phyloP scores from a whole-genome alignment of 352 stramenopile genomes.

The Pythium monospermum region DNA sequence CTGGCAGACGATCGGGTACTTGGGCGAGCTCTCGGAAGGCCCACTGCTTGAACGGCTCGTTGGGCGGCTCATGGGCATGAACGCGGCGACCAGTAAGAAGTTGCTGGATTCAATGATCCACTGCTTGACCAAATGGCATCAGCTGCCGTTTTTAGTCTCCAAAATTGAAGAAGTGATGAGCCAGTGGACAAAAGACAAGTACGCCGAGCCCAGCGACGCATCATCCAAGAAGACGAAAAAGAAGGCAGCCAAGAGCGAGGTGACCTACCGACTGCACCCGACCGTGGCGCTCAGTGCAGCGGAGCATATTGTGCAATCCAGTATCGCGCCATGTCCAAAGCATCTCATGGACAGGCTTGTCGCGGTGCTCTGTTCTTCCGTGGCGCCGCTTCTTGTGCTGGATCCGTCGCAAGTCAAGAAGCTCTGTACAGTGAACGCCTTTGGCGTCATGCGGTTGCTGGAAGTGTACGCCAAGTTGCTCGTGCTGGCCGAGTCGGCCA shows the following conservation, averaged over 20 bases:
- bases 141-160: constrained; percentile 56
- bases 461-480: constrained; percentile 68
- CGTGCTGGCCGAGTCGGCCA: constrained; percentile 43
- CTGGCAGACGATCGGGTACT: constrained; percentile 67
- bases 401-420: constrained; percentile 33
- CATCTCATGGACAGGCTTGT: constrained; percentile 44
- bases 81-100: constrained; percentile 66
- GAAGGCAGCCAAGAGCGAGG: constrained; percentile 13
- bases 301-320: constrained; percentile 60
- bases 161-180: constrained; percentile 58
- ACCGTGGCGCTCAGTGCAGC: constrained; percentile 55
- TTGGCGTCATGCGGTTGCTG: constrained; percentile 57
- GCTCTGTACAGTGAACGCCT: constrained; percentile 46
- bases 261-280: constrained; percentile 37
- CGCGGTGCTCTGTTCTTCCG: constrained; percentile 32
- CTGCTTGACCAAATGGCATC: constrained; percentile 69
- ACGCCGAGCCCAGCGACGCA: constrained; percentile 11
- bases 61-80: constrained; percentile 64
- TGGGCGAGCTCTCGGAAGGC: constrained; percentile 61
- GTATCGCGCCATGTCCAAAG: constrained; percentile 40
- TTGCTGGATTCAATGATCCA: constrained; percentile 77
- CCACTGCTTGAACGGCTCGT: constrained; percentile 53
- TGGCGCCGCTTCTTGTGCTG: constrained; percentile 41
- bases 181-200: constrained; percentile 52
- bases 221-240: constrained; percentile 33